Percentiles rank a stretch among this genome's conserved stretches.
phyloP scores from a whole-genome alignment of 768 basidiomycete species.

The Mycena indigotica region DNA sequence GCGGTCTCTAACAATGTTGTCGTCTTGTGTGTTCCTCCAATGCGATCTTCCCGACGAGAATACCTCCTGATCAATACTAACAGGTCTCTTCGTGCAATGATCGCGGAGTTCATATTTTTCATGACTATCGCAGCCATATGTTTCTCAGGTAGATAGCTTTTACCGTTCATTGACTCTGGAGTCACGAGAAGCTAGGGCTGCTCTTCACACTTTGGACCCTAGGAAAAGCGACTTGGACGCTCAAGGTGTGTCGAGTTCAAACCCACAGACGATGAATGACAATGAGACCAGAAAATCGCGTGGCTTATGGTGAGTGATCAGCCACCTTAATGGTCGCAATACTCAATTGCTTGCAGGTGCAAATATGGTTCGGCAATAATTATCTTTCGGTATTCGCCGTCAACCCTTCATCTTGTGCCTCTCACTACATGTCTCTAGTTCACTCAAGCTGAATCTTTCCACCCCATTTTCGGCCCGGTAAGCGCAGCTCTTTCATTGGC shows the following conservation, averaged over 20 bases:
- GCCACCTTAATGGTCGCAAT: slow-evolving; percentile 36
- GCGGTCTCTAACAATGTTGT: slow-evolving; percentile 78
- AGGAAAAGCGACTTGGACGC: slow-evolving; percentile 30
- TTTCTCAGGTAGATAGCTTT: slow-evolving; percentile 80
- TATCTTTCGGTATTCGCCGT: too few species aligned
- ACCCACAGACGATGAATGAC: not conserved
- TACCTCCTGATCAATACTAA: not conserved
- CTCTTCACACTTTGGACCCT: slow-evolving; percentile 55
- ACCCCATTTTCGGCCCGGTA: slow-evolving; percentile 68
- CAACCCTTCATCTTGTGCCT: too few species aligned
- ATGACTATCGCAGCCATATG: slow-evolving; percentile 75
- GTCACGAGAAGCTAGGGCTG: not conserved
- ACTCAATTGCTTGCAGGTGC: not conserved
- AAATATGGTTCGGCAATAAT: slow-evolving; percentile 82
- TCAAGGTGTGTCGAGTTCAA: not conserved
- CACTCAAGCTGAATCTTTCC: slow-evolving; percentile 60
- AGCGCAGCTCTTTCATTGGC: not conserved
- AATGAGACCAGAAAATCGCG: slow-evolving; percentile 40
- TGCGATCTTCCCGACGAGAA: not conserved
- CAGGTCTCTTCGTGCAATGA: slow-evolving; percentile 83
- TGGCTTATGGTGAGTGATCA: slow-evolving; percentile 67
- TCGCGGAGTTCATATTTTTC: slow-evolving; percentile 77
- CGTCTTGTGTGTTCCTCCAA: slow-evolving; percentile 61
- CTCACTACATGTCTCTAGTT: too few species aligned
- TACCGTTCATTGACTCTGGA: too few species aligned